Evolutionary conservation across 2,329 filamentous ascomycete species (phyloP).

Genomic region (Fusarium sambucinum): DNA sequence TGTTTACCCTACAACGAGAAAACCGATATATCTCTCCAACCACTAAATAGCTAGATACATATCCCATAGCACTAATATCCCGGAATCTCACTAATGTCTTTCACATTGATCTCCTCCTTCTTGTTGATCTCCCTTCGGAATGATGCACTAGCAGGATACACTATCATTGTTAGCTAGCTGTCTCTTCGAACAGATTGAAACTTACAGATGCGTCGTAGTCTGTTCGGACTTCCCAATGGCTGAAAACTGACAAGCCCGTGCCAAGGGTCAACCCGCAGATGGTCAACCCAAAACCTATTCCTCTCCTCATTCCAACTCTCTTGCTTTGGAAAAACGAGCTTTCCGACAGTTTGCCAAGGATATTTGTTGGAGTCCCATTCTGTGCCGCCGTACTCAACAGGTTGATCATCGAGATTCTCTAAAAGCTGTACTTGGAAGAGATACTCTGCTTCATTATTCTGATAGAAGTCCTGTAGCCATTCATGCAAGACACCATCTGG

Average conservation of each 20-base stretch:
- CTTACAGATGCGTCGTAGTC: background rate
- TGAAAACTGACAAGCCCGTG: constrained; percentile 3
- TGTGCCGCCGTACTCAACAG: background rate
- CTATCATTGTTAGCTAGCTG: background rate
- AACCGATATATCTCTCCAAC: no score
- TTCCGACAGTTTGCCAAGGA: background rate
- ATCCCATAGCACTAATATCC: no score
- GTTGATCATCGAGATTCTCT: background rate
- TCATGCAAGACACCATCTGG: background rate
- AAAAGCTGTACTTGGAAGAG: background rate
- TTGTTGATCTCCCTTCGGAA: constrained; percentile 1
- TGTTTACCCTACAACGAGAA: no score
- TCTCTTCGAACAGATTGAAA: fast-evolving
- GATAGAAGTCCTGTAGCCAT: background rate
- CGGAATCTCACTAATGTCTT: background rate
- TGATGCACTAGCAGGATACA: constrained; percentile 1
- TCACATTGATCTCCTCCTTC: background rate
- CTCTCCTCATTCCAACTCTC: constrained; percentile 10
- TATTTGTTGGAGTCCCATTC: constrained; percentile 5
- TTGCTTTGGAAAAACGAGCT: background rate
- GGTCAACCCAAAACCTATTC: background rate
- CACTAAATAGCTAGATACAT: no score
- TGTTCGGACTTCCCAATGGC: constrained; percentile 1
- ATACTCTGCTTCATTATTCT: background rate
- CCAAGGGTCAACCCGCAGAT: background rate